phyloP scores from a whole-genome alignment of 768 basidiomycete species.

The Tylopilus intermedius region DNA sequence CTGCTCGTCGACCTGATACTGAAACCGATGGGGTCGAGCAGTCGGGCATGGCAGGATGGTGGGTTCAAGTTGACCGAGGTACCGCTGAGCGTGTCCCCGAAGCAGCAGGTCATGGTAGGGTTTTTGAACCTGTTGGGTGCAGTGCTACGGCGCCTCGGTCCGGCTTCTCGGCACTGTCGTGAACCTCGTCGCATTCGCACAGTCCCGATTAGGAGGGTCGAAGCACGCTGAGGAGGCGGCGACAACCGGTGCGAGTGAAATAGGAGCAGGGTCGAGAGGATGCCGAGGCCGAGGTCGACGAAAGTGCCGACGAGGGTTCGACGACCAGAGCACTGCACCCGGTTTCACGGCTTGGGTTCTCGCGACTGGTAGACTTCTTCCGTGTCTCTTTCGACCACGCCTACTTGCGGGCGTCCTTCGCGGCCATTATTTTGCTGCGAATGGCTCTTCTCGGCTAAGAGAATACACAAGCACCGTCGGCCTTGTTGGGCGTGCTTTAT shows the following conservation, averaged over 20 bases:
- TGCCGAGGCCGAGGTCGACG: constrained; percentile 33
- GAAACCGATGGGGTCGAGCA: no score
- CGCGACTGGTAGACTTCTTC: constrained; percentile 87
- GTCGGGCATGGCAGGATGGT: no score
- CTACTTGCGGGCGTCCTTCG: constrained; percentile 68
- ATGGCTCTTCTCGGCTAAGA: constrained; percentile 69
- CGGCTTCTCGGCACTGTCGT: constrained; percentile 69
- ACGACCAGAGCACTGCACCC: constrained; percentile 45
- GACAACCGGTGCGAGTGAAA: constrained; percentile 45
- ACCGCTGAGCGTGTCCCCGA: no score
- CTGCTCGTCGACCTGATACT: no score
- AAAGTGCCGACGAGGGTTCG: constrained; percentile 27
- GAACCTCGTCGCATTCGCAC: constrained; percentile 59
- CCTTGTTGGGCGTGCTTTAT: constrained; percentile 79
- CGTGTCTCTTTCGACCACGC: constrained; percentile 71
- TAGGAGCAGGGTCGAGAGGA: constrained; percentile 37
- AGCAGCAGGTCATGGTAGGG: no score
- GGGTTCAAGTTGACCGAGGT: no score
- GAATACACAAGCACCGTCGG: constrained; percentile 91
- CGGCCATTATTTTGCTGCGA: constrained; percentile 76
- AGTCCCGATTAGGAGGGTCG: constrained; percentile 43
- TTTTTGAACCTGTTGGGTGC: constrained; percentile 65
- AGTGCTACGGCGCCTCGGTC: constrained; percentile 76
- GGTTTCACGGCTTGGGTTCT: constrained; percentile 78
- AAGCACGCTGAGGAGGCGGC: constrained; percentile 20